Evolutionary conservation across 805 yeast genomes (phyloP), one percentile per base, ranked within the genome.

Genomic region (Kazachstania bromeliacearum): DNA sequence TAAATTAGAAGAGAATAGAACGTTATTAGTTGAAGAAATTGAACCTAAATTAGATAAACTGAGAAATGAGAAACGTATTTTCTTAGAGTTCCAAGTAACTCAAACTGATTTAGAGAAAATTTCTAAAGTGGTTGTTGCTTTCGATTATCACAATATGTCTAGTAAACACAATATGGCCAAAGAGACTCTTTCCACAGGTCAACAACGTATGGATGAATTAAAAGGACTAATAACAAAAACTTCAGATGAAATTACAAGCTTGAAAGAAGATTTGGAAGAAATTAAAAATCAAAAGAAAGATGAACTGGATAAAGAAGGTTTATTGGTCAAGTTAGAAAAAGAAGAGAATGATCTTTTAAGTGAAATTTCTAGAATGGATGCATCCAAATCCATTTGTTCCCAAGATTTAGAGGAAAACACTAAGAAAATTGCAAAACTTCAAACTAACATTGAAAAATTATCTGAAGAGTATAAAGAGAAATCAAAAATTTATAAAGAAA

Each of bases 1-100:
- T 12, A 88, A 88, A 50, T 68, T 92, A 34, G 73, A 68, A 24
- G 94, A 85, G 53, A 88, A 87, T 36, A 70, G 82, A 46, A 68
- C 71, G 21, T 60, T 88, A 30, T 64, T 89, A 38, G 64, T 66
- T 13, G 96, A 88, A 53, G 97, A 92, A 56, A 89, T 92, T 41
- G 94, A 84, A 53, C 98, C 98, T 4, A 85, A 87, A 53, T 66
- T 92, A 34, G 88, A 81, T 39, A 79, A 79, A 50, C 64, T 88
- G 34, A 71, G 94, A 42, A 70, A 71, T 37, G 96, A 89, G 48
- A 89, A 87, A 60, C 73, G 92, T 50, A 67, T 76, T 19, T 88
- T 81, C 50, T 58, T 87, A 24, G 96, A 89, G 51, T 88, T 71
- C 57, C 96, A 89, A 61, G 85, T 82, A 39, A 73, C 82, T 8